Base-by-base conservation (phyloP, 176 grass and related monocot genomes). In the Rhynchospora pubera region DNA sequence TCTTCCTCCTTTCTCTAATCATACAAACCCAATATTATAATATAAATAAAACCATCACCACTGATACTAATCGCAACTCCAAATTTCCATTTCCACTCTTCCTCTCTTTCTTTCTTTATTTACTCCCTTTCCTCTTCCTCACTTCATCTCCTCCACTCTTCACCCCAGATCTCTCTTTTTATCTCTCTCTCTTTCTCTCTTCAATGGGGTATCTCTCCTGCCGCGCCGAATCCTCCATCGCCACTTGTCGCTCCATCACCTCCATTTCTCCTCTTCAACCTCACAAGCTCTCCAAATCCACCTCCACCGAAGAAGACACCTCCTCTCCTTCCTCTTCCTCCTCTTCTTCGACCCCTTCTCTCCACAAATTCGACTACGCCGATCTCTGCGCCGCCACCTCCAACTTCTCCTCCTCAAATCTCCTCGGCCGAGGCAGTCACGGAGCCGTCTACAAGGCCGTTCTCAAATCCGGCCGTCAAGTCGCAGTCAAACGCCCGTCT, bases 151-250 rank as follows among this genome's bases (percentile, higher is more conserved):
- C 57, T 71, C 22, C 11, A 16, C 65, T 7, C 56, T 60, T 15
- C 50, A 6, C n/a, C 12, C 24, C 57, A 82, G 55, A 82, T 78
- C 69, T 14, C 7, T 23, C n/a, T n/a, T n/a, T n/a, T n/a, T n/a
- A n/a, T n/a, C n/a, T n/a, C 26, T 79, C 11, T 85, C 48, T 23
- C 19, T 10, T n/a, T 60, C n/a, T 42, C 30, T 6, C 8, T 68
- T 43, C 46, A 87, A 99, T 99, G 96, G 96, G 96, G 43, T 99
- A 99, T 81, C 93, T 99, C 14, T 99, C 93, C 24, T 99, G 96
- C 91, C 92, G 93, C 30, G 96, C 96, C 67, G 96, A 95, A 73
- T 99, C 96, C 48, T 99, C 96, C 15, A 84, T 90, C 83, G 90
- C 86, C 43, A 88, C 92, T 18, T 95, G 92, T 87, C 91, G 89